Evolutionary conservation across 371 early-diverging fungal species (phyloP).

Genomic region (Syncephalastrum racemosum): DNA sequence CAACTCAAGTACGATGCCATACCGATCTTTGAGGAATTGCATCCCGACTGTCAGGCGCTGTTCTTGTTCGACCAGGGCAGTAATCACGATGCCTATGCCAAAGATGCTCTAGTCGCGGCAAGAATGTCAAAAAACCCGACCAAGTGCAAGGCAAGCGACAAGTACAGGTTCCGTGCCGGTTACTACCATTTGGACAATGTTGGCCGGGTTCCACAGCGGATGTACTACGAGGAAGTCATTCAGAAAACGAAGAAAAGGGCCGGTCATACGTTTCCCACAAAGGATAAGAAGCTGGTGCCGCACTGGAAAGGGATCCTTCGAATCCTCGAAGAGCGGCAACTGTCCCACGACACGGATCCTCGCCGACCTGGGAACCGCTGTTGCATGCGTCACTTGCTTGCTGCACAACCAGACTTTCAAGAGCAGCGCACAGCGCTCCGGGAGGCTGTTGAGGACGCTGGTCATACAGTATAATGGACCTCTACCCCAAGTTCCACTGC

Average conservation of each 20-base stretch:
- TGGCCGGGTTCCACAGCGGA: background rate
- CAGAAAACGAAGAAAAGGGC: background rate
- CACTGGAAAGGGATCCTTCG: conserved; percentile 3
- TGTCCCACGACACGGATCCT: no score
- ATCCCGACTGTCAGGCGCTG: conserved; percentile 4
- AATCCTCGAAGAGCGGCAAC: conserved; percentile 3
- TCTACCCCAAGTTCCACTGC: conserved; percentile 18
- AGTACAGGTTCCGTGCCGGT: background rate
- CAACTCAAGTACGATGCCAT: conserved; percentile 15
- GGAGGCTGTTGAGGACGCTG: conserved; percentile 5
- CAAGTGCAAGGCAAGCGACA: background rate
- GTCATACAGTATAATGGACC: conserved; percentile 8
- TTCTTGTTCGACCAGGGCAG: conserved; percentile 13
- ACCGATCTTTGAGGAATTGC: conserved; percentile 10
- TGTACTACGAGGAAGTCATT: background rate
- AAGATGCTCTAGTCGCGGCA: conserved; percentile 3
- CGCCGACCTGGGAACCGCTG: no score
- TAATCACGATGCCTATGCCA: conserved; percentile 9
- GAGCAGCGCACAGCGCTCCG: conserved; percentile 8
- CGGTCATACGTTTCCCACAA: no score
- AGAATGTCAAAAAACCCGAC: conserved; percentile 3
- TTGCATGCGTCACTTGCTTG: conserved; percentile 12
- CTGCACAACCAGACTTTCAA: conserved; percentile 13
- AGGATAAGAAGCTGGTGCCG: conserved; percentile 4
- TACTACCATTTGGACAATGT: background rate